phyloP scores from a whole-genome alignment of 257 asterid genomes.

The Vinca minor region DNA sequence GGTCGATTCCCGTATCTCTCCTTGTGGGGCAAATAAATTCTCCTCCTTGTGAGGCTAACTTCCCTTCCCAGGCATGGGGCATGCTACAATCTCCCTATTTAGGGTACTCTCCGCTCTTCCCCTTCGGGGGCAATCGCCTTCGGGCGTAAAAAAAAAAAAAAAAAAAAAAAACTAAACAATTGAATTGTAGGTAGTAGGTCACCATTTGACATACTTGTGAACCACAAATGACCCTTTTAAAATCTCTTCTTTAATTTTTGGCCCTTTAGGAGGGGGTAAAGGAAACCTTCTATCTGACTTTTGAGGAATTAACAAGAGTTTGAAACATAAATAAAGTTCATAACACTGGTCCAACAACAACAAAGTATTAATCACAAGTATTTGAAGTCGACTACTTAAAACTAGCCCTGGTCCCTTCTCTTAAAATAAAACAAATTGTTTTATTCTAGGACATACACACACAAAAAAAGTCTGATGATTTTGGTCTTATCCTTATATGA shows the following conservation, averaged over 20 bases:
- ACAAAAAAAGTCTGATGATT: neutral
- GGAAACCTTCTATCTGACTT: neutral
- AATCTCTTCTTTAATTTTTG: neutral
- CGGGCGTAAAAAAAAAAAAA: neutral
- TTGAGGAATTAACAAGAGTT: neutral
- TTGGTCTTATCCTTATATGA: neutral
- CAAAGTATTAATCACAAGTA: too few species aligned
- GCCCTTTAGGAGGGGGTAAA: neutral
- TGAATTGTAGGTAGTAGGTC: neutral
- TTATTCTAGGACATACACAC: neutral
- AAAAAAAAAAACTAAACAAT: neutral
- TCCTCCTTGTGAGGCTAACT: too few species aligned
- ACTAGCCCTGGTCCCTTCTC: too few species aligned
- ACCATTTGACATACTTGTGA: neutral
- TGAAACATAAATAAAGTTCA: neutral
- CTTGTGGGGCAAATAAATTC: too few species aligned
- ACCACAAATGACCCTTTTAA: neutral
- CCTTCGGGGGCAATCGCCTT: too few species aligned
- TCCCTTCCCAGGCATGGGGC: too few species aligned
- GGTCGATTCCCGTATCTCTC: too few species aligned
- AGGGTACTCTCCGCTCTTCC: too few species aligned
- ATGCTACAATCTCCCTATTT: too few species aligned
- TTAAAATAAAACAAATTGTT: too few species aligned
- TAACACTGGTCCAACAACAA: too few species aligned
- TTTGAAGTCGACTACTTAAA: too few species aligned